These are phyloP conservation scores for Bryum argenteum DNA, from an alignment of 225 moss, liverwort and hornwort genomes.

Conservation along the genomic window DNA sequence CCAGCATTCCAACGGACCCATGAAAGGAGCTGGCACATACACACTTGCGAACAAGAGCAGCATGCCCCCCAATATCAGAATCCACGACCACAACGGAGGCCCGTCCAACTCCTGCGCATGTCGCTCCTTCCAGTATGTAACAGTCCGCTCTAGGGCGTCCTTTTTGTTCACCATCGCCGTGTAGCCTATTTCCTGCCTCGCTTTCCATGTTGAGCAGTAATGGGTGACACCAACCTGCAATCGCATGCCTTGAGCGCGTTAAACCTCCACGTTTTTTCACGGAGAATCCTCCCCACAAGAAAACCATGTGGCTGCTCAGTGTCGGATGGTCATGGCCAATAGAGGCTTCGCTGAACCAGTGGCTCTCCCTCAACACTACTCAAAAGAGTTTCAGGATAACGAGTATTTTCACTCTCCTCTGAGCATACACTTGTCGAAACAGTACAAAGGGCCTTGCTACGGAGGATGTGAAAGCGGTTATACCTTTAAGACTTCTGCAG, in stretches of 20 bases:
- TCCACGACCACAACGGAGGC: constrained; percentile 48
- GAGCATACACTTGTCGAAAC: not conserved
- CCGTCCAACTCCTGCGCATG: constrained; percentile 54
- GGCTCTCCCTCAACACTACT: constrained; percentile 5
- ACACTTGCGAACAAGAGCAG: constrained; percentile 40
- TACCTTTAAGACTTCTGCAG: constrained; percentile 84
- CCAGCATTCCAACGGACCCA: constrained; percentile 57
- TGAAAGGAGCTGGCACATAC: constrained; percentile 53
- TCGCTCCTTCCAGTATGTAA: constrained; percentile 65
- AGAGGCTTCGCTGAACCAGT: not conserved
- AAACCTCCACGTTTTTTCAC: constrained; percentile 7
- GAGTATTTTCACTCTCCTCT: not conserved
- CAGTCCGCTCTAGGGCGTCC: constrained; percentile 68
- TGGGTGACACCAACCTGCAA: constrained; percentile 81
- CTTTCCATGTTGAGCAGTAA: constrained; percentile 81
- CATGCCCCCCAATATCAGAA: constrained; percentile 32
- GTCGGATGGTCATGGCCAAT: constrained; percentile 6
- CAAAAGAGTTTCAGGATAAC: constrained; percentile 6
- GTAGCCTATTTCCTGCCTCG: constrained; percentile 84
- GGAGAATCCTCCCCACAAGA: not conserved
- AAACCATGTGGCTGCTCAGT: not conserved
- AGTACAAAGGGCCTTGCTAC: not conserved
- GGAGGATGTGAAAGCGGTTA: constrained; percentile 11
- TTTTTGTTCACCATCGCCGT: constrained; percentile 66
- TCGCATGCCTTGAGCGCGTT: constrained; percentile 2